Percentiles rank a stretch among this genome's conserved stretches.
phyloP scores from a whole-genome alignment of 352 stramenopile genomes.

The Globisporangium carolinianum region DNA sequence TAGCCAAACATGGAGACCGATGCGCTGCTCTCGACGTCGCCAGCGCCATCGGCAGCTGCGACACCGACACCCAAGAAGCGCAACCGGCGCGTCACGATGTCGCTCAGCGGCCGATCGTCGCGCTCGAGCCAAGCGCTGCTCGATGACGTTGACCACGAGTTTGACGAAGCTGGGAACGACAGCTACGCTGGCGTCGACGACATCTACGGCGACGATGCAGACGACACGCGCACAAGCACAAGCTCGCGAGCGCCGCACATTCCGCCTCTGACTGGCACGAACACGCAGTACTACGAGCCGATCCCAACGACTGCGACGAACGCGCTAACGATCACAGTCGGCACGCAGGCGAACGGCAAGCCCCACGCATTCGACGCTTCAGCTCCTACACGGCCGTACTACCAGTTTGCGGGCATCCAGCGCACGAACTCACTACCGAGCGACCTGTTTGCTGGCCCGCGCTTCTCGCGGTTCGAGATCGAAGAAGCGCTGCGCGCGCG shows the following conservation, averaged over 20 bases:
- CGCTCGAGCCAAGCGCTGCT: constrained; percentile 12
- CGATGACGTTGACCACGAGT: constrained; percentile 10
- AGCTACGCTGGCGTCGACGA: constrained; percentile 10
- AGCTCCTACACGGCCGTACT: constrained; percentile 15
- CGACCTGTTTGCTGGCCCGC: constrained; percentile 63
- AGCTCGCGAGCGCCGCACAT: background rate
- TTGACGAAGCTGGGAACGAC: constrained; percentile 9
- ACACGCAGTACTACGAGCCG: constrained; percentile 2
- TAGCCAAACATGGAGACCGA: constrained; percentile 9
- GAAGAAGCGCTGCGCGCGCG: constrained; percentile 60
- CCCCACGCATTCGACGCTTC: background rate
- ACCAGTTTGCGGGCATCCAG: constrained; percentile 36
- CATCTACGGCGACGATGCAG: constrained; percentile 1
- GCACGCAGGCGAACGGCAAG: background rate
- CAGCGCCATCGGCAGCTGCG: background rate
- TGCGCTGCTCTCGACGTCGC: constrained; percentile 4
- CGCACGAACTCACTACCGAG: constrained; percentile 78
- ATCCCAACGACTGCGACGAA: constrained; percentile 2
- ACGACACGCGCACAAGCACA: background rate
- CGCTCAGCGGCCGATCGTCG: constrained; percentile 9
- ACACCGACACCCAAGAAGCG: constrained; percentile 12
- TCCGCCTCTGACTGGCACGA: constrained; percentile 8
- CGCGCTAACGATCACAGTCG: background rate
- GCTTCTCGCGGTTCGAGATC: constrained; percentile 74
- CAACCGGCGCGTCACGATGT: constrained; percentile 9